phyloP scores from a whole-genome alignment of 192 early-diverging fungal species.

The Ambispora gerdemannii region DNA sequence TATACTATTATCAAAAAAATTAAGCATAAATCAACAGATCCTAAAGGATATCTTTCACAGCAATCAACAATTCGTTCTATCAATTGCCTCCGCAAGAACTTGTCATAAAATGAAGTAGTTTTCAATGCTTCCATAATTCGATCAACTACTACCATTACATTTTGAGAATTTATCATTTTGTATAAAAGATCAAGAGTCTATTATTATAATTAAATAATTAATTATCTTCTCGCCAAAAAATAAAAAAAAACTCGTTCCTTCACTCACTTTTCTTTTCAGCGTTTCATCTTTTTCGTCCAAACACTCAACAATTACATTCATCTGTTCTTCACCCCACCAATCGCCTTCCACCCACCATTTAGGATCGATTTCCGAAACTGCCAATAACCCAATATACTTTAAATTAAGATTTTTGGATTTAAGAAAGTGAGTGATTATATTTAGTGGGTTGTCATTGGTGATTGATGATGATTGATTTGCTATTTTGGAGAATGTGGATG shows the following conservation, averaged over 20 bases:
- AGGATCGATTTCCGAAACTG: slow-evolving; percentile 39
- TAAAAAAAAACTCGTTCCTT: background rate
- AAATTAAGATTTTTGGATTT: slow-evolving; percentile 48
- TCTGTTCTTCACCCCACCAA: slow-evolving; percentile 29
- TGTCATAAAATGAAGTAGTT: background rate
- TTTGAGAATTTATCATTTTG: slow-evolving; percentile 27
- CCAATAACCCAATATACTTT: slow-evolving; percentile 48
- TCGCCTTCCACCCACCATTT: slow-evolving; percentile 23
- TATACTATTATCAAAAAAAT: background rate
- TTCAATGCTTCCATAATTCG: slow-evolving; percentile 16
- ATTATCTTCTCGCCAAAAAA: background rate
- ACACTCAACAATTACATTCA: slow-evolving; percentile 28
- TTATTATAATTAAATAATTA: background rate
- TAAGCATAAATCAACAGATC: background rate
- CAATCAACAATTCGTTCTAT: slow-evolving; percentile 15
- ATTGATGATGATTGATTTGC: slow-evolving; percentile 13
- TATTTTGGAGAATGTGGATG: slow-evolving; percentile 6
- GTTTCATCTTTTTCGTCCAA: slow-evolving; percentile 29
- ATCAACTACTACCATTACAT: slow-evolving; percentile 15
- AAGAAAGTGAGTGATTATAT: slow-evolving; percentile 40
- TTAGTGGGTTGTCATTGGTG: slow-evolving; percentile 32
- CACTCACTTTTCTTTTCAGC: slow-evolving; percentile 16
- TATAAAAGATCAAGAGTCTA: slow-evolving; percentile 28
- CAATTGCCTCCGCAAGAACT: slow-evolving; percentile 10
- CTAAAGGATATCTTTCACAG: slow-evolving; percentile 27